Base-by-base conservation (phyloP, 192 early-diverging fungal species). In the Entophlyctis luteolus region DNA sequence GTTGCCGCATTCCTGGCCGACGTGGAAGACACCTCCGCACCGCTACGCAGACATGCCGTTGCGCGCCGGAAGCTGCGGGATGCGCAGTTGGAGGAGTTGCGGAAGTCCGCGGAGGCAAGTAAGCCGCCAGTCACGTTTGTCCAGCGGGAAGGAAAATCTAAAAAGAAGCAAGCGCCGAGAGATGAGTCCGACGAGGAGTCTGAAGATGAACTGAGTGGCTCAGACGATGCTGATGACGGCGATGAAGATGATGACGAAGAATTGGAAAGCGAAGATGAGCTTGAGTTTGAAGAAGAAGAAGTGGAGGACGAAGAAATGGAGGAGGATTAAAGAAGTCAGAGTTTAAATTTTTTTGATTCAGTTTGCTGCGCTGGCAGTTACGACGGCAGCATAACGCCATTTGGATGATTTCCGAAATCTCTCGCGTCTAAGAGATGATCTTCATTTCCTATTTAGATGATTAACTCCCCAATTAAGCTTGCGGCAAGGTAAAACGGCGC, bases 1-100 rank as follows among this genome's bases (percentile, higher is more conserved):
- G 70, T 67, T 10, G 60, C n/a, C 1, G 57, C 59, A 35, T 78
- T 82, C 32, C 49, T 79, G 54, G 22, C n/a, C 3, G 42, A 71
- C 10, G 54, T 77, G 38, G 53, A 65, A 2, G 72, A 75, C 8
- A 72, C 68, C 8, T 28, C 37, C 32, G 39, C 65, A 14, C 80
- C 79, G 31, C 65, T 84, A 12, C 32, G 70, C 48, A 74, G 80
- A 48, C 67, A 80, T 59, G 70, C 72, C 47, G 65, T 60, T 36
- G 65, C 77, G 4, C 65, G 75, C 10, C 45, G 68, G 45, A 63
- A 52, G 34, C 39, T 78, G 25, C 42, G 63, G 8, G 74, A 75
- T 18, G 47, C 74, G 32, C 76, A 80, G 42, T 56, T 75, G 25
- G 71, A 50, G 48, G 47, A 72, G 6, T 35, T 76, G 49, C 73